Evolutionary conservation across 2,329 filamentous ascomycete genomes (phyloP), one percentile per base, ranked within the genome.

Genomic region (Talaromyces sp.): DNA sequence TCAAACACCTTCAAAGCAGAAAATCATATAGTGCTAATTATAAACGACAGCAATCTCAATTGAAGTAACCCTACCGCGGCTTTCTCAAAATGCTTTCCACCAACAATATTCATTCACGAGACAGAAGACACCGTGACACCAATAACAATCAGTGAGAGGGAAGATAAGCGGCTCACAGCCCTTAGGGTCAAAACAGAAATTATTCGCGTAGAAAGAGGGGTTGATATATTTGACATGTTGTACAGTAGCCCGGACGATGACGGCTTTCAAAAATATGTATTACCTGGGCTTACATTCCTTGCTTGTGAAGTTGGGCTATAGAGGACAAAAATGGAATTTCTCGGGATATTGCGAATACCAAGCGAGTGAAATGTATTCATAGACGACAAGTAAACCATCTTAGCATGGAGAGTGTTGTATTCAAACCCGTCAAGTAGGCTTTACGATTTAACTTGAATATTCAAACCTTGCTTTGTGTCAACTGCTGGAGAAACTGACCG

Each of bases 71-170:
- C 35, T 10, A 17, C 19, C 7, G 27, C 14, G 9, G 38, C n/a
- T 4, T 50, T 57, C 38, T 57, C 55, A 38, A n/a, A 10, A n/a
- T 31, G 4, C 9, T 57, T 46, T 31, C 41, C 24, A 9, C 55
- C 55, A 1, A 49, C 55, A 3, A 57, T 57, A 13, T 57, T 57
- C n/a, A 57, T 57, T 8, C 55, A 57, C 26, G 55, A 38, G 8
- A 57, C 32, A 13, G 35, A 5, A 14, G 55, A 57, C 27, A 57
- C 55, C 4, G 19, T 57, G 27, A 57, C 55, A 19, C 24, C 24
- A 26, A 11, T 3, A n/a, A 53, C 24, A n/a, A 53, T 53, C 1
- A 53, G 50, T 32, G 50, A 53, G 24, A 19, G 7, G 17, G 50
- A 24, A 10, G 11, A 31, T 19, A 14, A 53, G 26, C 2, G 31